Evolutionary conservation across 176 grass and related monocot genomes (phyloP).

Genomic region (Panicum miliaceum): DNA sequence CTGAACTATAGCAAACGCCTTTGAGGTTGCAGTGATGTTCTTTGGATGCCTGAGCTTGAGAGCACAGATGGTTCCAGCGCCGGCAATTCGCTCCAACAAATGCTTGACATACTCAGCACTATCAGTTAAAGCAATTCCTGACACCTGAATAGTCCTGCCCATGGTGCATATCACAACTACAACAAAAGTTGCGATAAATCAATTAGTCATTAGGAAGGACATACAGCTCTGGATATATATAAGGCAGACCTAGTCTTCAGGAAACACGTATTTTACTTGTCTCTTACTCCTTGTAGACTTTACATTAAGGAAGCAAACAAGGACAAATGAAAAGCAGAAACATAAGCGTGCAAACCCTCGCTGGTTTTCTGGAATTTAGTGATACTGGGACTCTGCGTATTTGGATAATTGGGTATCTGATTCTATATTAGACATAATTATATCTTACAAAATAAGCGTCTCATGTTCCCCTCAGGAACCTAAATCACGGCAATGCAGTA

Average conservation of each 20-base stretch:
- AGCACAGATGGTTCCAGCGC: slow-evolving; percentile 58
- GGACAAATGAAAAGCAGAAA: neutral
- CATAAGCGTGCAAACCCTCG: neutral
- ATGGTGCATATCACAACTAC: slow-evolving; percentile 61
- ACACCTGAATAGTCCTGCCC: slow-evolving; percentile 63
- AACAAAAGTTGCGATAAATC: neutral
- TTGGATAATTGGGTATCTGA: neutral
- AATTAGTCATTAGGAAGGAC: slow-evolving; percentile 8
- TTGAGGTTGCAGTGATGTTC: slow-evolving; percentile 54
- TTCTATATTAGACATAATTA: neutral
- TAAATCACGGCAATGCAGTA: neutral
- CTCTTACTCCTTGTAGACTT: neutral
- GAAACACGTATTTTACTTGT: neutral
- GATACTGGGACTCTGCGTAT: neutral
- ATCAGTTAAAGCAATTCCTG: slow-evolving; percentile 54
- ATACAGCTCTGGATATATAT: neutral
- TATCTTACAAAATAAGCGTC: slow-evolving; percentile 1
- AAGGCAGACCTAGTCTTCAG: slow-evolving; percentile 28
- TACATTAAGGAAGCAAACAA: slow-evolving; percentile 27
- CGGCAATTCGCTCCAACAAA: slow-evolving; percentile 58
- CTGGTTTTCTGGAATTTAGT: neutral
- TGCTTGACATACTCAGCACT: slow-evolving; percentile 53
- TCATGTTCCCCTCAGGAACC: neutral
- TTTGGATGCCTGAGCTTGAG: slow-evolving; percentile 75
- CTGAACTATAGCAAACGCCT: slow-evolving; percentile 70